Evolutionary conservation across 129 eudicot genomes (phyloP).

Genomic region (Artemisia annua): DNA sequence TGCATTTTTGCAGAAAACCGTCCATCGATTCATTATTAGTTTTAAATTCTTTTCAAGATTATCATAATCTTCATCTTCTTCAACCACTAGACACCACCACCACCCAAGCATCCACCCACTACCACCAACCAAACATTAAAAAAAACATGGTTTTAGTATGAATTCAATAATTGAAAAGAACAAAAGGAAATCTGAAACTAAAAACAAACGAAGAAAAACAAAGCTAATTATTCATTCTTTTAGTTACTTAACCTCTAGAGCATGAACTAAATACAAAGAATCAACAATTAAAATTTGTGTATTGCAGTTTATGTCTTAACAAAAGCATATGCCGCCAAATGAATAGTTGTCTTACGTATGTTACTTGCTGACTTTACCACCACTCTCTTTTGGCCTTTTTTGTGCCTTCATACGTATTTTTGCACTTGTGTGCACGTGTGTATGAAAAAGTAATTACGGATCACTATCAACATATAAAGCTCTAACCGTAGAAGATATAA

Average conservation of each 20-base stretch:
- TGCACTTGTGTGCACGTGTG: neutral
- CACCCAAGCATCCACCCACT: constrained; percentile 24
- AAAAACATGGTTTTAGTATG: neutral
- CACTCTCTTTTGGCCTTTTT: constrained; percentile 3
- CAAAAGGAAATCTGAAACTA: neutral
- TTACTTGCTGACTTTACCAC: constrained; percentile 3
- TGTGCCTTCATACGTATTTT: constrained; percentile 19
- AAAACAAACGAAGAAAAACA: neutral
- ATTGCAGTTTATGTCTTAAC: neutral
- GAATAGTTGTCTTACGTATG: too few species aligned
- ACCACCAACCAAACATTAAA: constrained; percentile 21
- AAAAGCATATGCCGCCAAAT: too few species aligned
- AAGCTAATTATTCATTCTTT: neutral
- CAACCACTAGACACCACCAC: constrained; percentile 22
- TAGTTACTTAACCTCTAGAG: neutral
- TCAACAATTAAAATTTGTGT: neutral
- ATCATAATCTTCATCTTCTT: constrained; percentile 24
- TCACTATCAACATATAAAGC: neutral
- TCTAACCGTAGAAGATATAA: constrained; percentile 9
- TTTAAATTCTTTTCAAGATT: constrained; percentile 20
- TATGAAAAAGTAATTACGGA: neutral
- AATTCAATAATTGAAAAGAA: neutral
- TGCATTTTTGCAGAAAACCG: constrained; percentile 6
- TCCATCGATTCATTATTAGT: constrained; percentile 2
- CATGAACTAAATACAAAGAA: neutral